These are phyloP conservation scores for Aquilaria malaccensis DNA, from an alignment of 345 rosid genomes.

Conservation along the genomic window DNA sequence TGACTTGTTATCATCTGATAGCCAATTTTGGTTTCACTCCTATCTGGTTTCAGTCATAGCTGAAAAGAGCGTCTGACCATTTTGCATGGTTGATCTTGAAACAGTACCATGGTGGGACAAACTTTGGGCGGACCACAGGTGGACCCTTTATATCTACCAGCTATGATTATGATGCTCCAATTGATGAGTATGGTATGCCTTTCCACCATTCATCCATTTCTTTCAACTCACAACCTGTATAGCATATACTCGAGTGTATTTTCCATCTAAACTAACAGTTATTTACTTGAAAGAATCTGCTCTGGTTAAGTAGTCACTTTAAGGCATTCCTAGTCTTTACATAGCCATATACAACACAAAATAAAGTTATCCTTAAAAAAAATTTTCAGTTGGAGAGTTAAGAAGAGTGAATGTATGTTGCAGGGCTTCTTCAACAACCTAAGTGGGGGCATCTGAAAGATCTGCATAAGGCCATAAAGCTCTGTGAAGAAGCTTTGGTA, in stretches of 20 bases:
- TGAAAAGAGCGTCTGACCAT: too few relatives aligned
- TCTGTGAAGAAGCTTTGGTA: conserved; percentile 67
- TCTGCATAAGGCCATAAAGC: conserved; percentile 85
- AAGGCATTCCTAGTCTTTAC: too few relatives aligned
- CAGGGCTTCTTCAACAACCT: conserved; percentile 86
- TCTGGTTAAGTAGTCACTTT: too few relatives aligned
- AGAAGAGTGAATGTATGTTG: conserved; percentile 10
- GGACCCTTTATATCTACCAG: conserved; percentile 95
- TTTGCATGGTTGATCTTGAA: conserved; percentile 11
- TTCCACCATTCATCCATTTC: background rate
- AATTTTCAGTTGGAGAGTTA: too few relatives aligned
- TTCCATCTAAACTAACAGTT: too few relatives aligned
- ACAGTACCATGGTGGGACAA: conserved; percentile 97
- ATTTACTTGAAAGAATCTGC: too few relatives aligned
- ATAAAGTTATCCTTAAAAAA: too few relatives aligned
- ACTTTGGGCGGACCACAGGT: conserved; percentile 71
- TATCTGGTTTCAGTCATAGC: background rate
- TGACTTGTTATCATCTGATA: background rate
- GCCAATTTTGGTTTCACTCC: background rate
- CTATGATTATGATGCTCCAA: conserved; percentile 96
- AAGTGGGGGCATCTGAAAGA: conserved; percentile 94
- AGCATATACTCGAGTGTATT: background rate
- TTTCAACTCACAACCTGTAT: background rate
- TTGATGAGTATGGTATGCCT: conserved; percentile 83
- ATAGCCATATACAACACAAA: too few relatives aligned